These are phyloP conservation scores for Ophiocordyceps camponoti-saundersi DNA, from an alignment of 2,329 filamentous ascomycete species.

Conservation along the genomic window DNA sequence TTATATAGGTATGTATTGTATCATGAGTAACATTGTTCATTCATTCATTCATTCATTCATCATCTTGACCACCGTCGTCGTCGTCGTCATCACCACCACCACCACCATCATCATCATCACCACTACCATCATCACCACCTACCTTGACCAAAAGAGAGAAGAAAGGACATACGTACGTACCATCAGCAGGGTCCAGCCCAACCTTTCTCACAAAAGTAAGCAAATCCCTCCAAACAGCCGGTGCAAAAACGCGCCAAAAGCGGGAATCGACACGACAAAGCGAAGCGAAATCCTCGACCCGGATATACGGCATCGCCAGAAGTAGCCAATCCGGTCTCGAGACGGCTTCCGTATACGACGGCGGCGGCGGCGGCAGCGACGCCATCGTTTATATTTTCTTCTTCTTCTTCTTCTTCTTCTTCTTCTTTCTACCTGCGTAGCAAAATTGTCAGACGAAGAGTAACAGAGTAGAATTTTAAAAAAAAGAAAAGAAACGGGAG, in stretches of 20 bases:
- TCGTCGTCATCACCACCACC: background rate
- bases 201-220: constrained; percentile 19
- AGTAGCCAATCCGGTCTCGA: background rate
- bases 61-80: too few relatives aligned
- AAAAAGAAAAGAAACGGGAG: too few relatives aligned
- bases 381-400: too few relatives aligned
- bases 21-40: too few relatives aligned
- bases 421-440: too few relatives aligned
- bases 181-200: constrained; percentile 25
- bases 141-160: background rate
- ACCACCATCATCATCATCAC: background rate
- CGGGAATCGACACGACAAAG: background rate
- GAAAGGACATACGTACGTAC: constrained; percentile 14
- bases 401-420: too few relatives aligned
- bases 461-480: too few relatives aligned
- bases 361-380: too few relatives aligned
- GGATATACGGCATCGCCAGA: background rate
- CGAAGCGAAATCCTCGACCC: background rate
- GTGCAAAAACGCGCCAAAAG: background rate
- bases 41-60: too few relatives aligned
- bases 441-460: too few relatives aligned
- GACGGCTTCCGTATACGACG: background rate
- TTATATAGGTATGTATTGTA: too few relatives aligned
- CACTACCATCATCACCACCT: background rate
- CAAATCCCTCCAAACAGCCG: constrained; percentile 27